Base-by-base conservation (phyloP, 139 green algal species). In the Tetradesmus lagerheimii region DNA sequence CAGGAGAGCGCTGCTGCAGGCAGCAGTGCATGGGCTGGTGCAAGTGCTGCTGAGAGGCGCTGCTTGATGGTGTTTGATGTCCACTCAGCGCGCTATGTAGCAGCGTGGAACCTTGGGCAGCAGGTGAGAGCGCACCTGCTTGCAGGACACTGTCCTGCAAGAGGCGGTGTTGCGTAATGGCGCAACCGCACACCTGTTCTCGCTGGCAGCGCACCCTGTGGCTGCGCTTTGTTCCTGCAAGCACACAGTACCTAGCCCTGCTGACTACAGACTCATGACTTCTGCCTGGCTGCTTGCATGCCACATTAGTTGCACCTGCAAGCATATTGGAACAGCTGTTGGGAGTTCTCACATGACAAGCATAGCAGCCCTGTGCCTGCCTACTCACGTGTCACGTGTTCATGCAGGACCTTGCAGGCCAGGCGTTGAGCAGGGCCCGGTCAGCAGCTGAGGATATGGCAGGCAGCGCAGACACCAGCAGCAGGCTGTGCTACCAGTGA, bases 61-160 rank as follows among this genome's bases (percentile, higher is more conserved):
- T 86, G 80, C 64, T 25, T 18, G 27, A 34, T 88, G 37, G 3
- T 88, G 35, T 88, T 80, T 80, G 83, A 88, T 9, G 83, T 88
- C 4, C 37, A 79, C 31, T 2, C 45, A 14, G 37, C 37, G 25
- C 35, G 83, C 20, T 79, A 64, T 15, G 14, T 62, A 3, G 29
- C 83, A 25, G 62, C 83, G 8, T 66, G 62, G 12, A 88, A 80
- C 27, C 41, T 47, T 1, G 67, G 20, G 11, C 83, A 87, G 50
- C 50, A 78, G 81, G 81, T 77, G 18, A 43, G 45, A 25, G 80
- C 25, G 8, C 14, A 27, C 29, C 9, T 35, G 27, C 66, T 77
- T 34, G 50, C 50, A 64, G 50, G 50, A 64, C 20, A 64, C 50
- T 27, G 16, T 64, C 50, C 50, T 64, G 29, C 29, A 77, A 77